Evolutionary conservation across 2,329 filamentous ascomycete genomes (phyloP), one percentile per base, ranked within the genome.

Genomic region (Dactylellina cionopaga): DNA sequence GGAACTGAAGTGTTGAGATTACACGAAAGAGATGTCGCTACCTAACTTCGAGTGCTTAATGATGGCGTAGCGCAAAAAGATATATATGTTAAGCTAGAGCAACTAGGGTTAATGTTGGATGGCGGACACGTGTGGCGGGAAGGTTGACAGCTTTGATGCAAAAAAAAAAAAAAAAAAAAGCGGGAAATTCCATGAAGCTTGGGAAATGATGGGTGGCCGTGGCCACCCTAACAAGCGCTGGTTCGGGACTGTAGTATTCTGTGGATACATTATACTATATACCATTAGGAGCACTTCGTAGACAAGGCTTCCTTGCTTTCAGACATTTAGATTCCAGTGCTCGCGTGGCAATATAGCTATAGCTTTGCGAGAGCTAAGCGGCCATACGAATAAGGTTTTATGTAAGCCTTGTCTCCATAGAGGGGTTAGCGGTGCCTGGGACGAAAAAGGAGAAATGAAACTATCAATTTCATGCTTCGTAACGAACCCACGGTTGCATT

Each of bases 111-210:
- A 15, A 33, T 52, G 47, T 52, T 55, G 44, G 44, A 49, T 63
- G 63, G 63, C 63, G 35, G 46, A 60, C 63, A 60, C 63, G 63
- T 60, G 63, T 46, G 63, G 35, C 52, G 54, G 54, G 54, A 52
- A 52, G 63, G 35, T 35, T 52, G 43, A 9, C 22, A 37, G 29
- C 37, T 27, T 41, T 24, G 37, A 24, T 37, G 37, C 35, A 19
- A 29, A 56, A 56, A 22, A 17, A 44, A 51, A 46, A 19, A 17
- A 33, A 51, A 46, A 19, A 17, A 33, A 15, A 27, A 54, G 33
- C 49, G 33, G 43, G 19, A 66, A 31, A 22, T 58, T 51, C 43
- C 46, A 19, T 5, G 51, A 27, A 39, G n/a, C 17, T 19, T 58
- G 27, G 22, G 27, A 11, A 46, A 56, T 58, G 54, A 43, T 58